These are phyloP conservation scores for Mucor velutinosus DNA, from an alignment of 371 early-diverging fungal species.

Conservation along the genomic window DNA sequence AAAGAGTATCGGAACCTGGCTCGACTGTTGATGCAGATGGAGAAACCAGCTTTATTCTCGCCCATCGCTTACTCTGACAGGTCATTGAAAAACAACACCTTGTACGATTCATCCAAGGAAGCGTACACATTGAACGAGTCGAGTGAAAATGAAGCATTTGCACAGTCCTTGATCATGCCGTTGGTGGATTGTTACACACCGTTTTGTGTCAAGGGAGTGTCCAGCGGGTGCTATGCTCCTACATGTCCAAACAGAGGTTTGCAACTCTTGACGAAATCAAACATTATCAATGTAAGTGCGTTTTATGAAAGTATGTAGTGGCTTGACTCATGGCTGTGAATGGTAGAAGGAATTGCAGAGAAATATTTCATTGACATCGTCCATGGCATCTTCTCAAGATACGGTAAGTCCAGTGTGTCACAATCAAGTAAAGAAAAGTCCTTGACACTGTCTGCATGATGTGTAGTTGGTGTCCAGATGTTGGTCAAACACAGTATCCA, in stretches of 20 bases:
- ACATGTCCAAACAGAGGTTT: constrained; percentile 3
- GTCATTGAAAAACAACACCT: constrained; percentile 35
- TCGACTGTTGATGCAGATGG: constrained; percentile 26
- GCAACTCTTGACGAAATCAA: neutral
- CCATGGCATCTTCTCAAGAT: constrained; percentile 18
- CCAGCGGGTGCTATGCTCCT: constrained; percentile 1
- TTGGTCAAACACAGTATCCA: constrained; percentile 73
- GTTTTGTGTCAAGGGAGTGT: constrained; percentile 15
- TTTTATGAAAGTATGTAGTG: neutral
- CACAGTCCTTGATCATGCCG: constrained; percentile 35
- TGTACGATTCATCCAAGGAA: constrained; percentile 41
- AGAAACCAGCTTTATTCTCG: constrained; percentile 29
- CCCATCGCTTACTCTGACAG: constrained; percentile 39
- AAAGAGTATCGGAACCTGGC: constrained; percentile 27
- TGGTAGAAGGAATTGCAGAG: constrained; percentile 15
- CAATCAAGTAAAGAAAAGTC: neutral
- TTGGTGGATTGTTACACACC: constrained; percentile 38
- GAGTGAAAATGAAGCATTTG: constrained; percentile 16
- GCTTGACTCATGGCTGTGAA: neutral
- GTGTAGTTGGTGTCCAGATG: constrained; percentile 10
- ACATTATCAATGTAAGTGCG: constrained; percentile 9
- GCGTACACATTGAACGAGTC: constrained; percentile 21
- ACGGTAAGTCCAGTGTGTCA: constrained; percentile 1
- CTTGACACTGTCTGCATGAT: neutral
- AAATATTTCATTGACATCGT: constrained; percentile 17